Percentiles rank a stretch among this genome's conserved stretches.
phyloP scores from a whole-genome alignment of 371 early-diverging fungal species.

The Parasitella parasitica region DNA sequence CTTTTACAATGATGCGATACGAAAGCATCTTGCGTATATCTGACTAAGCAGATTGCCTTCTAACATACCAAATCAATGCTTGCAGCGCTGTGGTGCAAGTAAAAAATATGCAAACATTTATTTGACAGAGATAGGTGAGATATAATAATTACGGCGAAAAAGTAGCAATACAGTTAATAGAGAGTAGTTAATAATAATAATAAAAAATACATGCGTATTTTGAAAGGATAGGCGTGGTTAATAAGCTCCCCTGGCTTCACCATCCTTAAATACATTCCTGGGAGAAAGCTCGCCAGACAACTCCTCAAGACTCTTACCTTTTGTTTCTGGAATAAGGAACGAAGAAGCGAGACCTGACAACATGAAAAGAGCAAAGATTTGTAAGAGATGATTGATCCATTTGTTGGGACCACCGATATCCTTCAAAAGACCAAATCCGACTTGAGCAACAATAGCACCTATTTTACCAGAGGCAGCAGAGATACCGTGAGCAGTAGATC shows the following conservation, averaged over 20 bases:
- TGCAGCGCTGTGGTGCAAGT: too few species aligned
- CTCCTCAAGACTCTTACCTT: constrained; percentile 47
- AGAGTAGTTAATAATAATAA: background rate
- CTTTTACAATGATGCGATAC: too few species aligned
- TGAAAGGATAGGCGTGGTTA: constrained; percentile 1
- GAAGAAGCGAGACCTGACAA: constrained; percentile 68
- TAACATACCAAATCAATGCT: too few species aligned
- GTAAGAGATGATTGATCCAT: constrained; percentile 64
- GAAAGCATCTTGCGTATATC: too few species aligned
- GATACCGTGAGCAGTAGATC: constrained; percentile 87
- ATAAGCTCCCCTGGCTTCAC: constrained; percentile 22
- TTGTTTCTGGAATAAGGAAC: constrained; percentile 48
- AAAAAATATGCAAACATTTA: background rate
- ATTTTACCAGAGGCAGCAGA: constrained; percentile 86
- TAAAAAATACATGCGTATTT: background rate
- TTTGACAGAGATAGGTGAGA: background rate
- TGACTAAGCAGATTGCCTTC: too few species aligned
- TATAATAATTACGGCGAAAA: background rate
- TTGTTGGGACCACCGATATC: constrained; percentile 67
- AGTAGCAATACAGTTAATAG: too few species aligned
- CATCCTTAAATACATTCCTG: constrained; percentile 2
- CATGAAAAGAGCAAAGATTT: constrained; percentile 80
- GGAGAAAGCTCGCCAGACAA: constrained; percentile 37
- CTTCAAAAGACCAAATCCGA: constrained; percentile 72
- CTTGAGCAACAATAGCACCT: constrained; percentile 80